Conservation (phyloP, 441 rosid genomes). For the Erodium moschatum region DNA sequence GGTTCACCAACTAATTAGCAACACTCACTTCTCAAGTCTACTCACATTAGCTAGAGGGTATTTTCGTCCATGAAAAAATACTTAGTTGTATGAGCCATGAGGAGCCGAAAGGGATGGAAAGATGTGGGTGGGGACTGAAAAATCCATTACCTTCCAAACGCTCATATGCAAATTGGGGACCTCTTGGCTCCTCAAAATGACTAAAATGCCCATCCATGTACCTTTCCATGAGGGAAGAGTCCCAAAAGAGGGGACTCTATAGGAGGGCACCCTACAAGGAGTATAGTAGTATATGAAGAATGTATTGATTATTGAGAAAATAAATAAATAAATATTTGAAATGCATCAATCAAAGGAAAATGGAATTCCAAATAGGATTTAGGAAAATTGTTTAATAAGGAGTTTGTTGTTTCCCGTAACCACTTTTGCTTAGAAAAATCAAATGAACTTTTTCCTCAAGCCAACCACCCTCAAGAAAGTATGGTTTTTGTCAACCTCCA, state of each 20-base stretch:
- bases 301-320: slow-evolving; percentile 3
- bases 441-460: slow-evolving; percentile 15
- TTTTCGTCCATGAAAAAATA: slow-evolving; percentile 3
- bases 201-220: background rate
- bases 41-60: slow-evolving; percentile 9
- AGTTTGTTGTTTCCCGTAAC: slow-evolving; percentile 24
- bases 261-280: no score
- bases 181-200: background rate
- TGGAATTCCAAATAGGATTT: slow-evolving; percentile 52
- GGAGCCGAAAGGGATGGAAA: slow-evolving; percentile 8
- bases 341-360: slow-evolving; percentile 22
- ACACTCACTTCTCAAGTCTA: no score
- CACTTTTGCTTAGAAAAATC: slow-evolving; percentile 21
- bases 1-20: no score
- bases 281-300: no score
- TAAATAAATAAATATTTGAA: background rate
- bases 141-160: slow-evolving; percentile 27
- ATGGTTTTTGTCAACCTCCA: slow-evolving; percentile 47
- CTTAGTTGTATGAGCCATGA: slow-evolving; percentile 3
- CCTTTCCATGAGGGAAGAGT: no score
- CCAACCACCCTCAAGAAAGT: slow-evolving; percentile 49
- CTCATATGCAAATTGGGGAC: slow-evolving; percentile 30
- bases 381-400: background rate
- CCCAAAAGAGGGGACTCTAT: no score
- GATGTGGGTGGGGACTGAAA: slow-evolving; percentile 28